Evolutionary conservation across 2,329 filamentous ascomycete genomes (phyloP), one percentile per base, ranked within the genome.

Genomic region (Emericellopsis atlantica): DNA sequence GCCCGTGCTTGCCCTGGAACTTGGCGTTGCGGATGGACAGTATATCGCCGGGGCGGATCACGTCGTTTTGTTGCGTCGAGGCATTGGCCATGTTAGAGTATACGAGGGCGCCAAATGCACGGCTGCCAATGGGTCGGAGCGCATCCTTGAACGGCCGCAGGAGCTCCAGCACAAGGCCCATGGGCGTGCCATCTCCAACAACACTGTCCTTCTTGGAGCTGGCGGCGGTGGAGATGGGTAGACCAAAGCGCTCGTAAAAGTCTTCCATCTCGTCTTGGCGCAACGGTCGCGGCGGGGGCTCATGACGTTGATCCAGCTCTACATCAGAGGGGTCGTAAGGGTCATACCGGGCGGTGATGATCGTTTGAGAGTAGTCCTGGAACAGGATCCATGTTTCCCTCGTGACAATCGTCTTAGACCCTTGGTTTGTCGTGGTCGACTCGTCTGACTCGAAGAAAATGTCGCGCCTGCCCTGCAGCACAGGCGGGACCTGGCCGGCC

Each of bases 41-140:
- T 46, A 98, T 88, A 55, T 98, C 92, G 39, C 92, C 92, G 0
- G 87, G 73, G 1, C 92, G 80, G 50, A 98, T 98, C 64, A 95
- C 87, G 55, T 96, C 92, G 52, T 84, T 81, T 51, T 93, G 84
- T 53, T 85, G 80, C 4, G 88, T 90, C 6, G 84, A 87, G 2
- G 92, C 90, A 56, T 98, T 98, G 54, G 86, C 92, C 43, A 96
- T 74, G 57, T 98, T 98, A 48, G 85, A 78, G 60, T 98, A 98
- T 12, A 98, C 87, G 21, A 94, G 70, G 5, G 90, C 88, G 45
- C 92, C 92, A 57, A 90, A 98, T 4, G 87, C 77, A 38, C 90
- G 83, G 10, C 79, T 86, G n/a, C 90, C 90, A 6, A 96, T 78
- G 0, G 92, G 90, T 3, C 73, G 67, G 5, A 98, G 74, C 1